Evolutionary conservation across 1,139 yeast genomes (phyloP).

Genomic region (Scheffersomyces lignicola): DNA sequence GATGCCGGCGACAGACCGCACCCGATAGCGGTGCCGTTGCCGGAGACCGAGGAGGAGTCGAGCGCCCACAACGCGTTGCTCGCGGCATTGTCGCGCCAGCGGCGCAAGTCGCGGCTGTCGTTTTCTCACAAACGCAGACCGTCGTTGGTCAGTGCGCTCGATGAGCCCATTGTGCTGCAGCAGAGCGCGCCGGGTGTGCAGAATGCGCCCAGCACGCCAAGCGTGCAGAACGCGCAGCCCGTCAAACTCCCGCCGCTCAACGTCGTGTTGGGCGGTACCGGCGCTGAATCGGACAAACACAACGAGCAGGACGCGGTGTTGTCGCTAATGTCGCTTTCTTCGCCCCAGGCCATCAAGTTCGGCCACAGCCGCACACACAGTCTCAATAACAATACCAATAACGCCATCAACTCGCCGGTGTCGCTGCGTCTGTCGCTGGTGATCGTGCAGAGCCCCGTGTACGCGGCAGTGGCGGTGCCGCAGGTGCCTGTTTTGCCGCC

Average conservation of each 20-base stretch:
- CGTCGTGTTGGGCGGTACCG: conserved; percentile 19
- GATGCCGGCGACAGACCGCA: conserved; percentile 9
- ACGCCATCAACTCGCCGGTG: conserved; percentile 15
- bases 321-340: conserved; percentile 46
- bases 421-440: conserved; percentile 24
- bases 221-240: conserved; percentile 1
- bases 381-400: conserved; percentile 20
- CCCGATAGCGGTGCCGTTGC: conserved; percentile 15
- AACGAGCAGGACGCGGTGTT: conserved; percentile 47
- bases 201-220: conserved; percentile 1
- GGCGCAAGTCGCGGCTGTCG: conserved; percentile 21
- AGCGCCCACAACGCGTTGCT: conserved; percentile 47
- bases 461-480: conserved; percentile 12
- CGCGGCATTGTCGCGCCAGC: conserved; percentile 39
- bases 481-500: conserved; percentile 29
- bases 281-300: conserved; percentile 11
- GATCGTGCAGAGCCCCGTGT: conserved; percentile 19
- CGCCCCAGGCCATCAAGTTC: conserved; percentile 40
- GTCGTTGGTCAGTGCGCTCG: conserved; percentile 2
- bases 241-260: conserved; percentile 35
- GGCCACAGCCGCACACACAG: conserved; percentile 35
- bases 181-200: not conserved
- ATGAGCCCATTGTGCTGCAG: conserved; percentile 1
- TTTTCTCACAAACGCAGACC: conserved; percentile 11
- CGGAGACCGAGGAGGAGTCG: conserved; percentile 39